These are phyloP conservation scores for Chaetoscypha palmicola DNA, from an alignment of 2,329 filamentous ascomycete species.

Conservation along the genomic window DNA sequence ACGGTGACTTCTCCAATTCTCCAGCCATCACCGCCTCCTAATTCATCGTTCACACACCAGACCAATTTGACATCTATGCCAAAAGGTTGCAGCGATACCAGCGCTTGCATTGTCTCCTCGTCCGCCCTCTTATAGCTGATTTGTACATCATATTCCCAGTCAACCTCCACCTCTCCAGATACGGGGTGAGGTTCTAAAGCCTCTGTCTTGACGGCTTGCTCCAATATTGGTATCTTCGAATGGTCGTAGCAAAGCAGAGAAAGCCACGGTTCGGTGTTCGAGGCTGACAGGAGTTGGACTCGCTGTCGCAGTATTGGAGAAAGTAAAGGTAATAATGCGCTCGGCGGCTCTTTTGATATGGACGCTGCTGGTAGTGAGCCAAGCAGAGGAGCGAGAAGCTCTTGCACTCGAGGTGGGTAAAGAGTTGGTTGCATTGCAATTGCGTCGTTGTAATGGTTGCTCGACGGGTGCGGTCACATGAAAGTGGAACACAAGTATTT, in stretches of 20 bases:
- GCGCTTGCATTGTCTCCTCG: slow-evolving; percentile 64
- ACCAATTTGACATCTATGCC: slow-evolving; percentile 59
- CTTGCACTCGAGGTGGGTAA: slow-evolving; percentile 39
- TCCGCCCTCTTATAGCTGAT: slow-evolving; percentile 63
- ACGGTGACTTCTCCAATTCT: slow-evolving; percentile 62
- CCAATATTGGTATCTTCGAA: slow-evolving; percentile 46
- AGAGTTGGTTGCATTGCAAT: slow-evolving; percentile 29
- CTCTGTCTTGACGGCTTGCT: slow-evolving; percentile 54
- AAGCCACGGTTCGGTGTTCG: slow-evolving; percentile 62
- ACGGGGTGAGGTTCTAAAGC: slow-evolving; percentile 72
- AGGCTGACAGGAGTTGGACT: slow-evolving; percentile 56
- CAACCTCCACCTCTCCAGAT: slow-evolving; percentile 70
- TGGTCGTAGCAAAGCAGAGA: slow-evolving; percentile 62
- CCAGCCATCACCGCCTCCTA: slow-evolving; percentile 59
- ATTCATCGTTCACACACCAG: slow-evolving; percentile 54
- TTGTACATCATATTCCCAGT: slow-evolving; percentile 57
- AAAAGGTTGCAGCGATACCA: slow-evolving; percentile 55
- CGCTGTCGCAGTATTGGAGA: slow-evolving; percentile 61
- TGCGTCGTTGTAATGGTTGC: not conserved
- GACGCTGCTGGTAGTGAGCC: slow-evolving; percentile 53
- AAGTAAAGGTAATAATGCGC: slow-evolving; percentile 51
- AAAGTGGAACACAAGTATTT: not conserved
- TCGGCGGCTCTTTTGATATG: slow-evolving; percentile 49
- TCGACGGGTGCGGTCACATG: slow-evolving; percentile 4
- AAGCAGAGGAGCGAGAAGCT: slow-evolving; percentile 49